Evolutionary conservation across 371 early-diverging fungal species (phyloP).

Genomic region (Mortierella sp.): DNA sequence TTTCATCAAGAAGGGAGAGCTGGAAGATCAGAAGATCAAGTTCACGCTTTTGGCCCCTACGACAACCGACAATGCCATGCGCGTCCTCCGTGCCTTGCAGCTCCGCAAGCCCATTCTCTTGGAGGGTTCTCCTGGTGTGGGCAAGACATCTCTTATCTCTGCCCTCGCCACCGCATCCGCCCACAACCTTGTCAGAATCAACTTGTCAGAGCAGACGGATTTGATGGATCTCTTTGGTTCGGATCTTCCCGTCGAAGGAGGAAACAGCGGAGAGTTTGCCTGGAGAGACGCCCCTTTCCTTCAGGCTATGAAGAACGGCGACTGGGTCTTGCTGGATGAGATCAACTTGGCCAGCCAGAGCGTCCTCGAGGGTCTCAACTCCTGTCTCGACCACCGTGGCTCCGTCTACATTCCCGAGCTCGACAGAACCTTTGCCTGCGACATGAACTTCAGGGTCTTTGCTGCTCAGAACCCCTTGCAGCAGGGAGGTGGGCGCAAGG

Average conservation of each 20-base stretch:
- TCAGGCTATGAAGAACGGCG: conserved; percentile 94
- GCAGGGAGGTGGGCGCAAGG: conserved; percentile 99
- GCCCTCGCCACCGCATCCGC: conserved; percentile 89
- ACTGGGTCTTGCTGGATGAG: conserved; percentile 99
- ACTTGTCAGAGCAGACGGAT: conserved; percentile 99
- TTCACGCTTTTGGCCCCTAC: conserved; percentile 94
- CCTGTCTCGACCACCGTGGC: conserved; percentile 98
- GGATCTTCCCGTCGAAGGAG: conserved; percentile 95
- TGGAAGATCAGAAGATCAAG: conserved; percentile 64
- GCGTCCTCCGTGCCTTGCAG: conserved; percentile 97
- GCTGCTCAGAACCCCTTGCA: conserved; percentile 99
- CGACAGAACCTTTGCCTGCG: conserved; percentile 86
- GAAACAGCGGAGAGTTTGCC: conserved; percentile 89
- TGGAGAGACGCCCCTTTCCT: conserved; percentile 99
- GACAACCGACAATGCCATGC: conserved; percentile 87
- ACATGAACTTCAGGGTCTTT: conserved; percentile 94
- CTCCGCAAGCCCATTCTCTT: conserved; percentile 95
- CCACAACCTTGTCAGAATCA: conserved; percentile 94
- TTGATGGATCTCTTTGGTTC: conserved; percentile 99
- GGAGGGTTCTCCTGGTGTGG: conserved; percentile 98
- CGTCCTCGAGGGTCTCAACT: conserved; percentile 99
- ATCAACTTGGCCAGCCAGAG: conserved; percentile 99
- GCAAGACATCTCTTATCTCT: conserved; percentile 97
- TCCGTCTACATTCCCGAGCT: conserved; percentile 96
- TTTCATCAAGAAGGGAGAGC: conserved; percentile 75